Evolutionary conservation across 257 asterid genomes (phyloP).

Genomic region (Pogostemon cablin): DNA sequence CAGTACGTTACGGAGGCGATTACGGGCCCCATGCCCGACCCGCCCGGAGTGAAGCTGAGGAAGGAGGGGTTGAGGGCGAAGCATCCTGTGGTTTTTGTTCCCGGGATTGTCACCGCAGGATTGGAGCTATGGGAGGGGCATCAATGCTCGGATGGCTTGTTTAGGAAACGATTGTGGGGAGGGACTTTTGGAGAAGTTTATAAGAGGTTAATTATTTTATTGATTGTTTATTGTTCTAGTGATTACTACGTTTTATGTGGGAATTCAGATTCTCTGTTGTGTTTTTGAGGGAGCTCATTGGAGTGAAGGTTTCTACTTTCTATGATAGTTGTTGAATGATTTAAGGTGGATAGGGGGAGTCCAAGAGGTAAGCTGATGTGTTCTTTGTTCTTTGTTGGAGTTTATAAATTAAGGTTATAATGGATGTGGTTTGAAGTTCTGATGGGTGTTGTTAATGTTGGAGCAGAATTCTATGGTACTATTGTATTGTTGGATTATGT

Average conservation of each 20-base stretch:
- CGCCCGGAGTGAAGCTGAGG: slow-evolving; percentile 74
- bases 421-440: neutral
- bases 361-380: slow-evolving; percentile 13
- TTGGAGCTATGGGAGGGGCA: slow-evolving; percentile 94
- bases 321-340: slow-evolving; percentile 7
- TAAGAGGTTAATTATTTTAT: slow-evolving; percentile 50
- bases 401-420: neutral
- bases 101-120: slow-evolving; percentile 90
- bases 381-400: neutral
- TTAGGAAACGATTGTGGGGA: slow-evolving; percentile 93
- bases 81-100: slow-evolving; percentile 93
- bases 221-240: neutral
- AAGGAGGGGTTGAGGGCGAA: slow-evolving; percentile 72
- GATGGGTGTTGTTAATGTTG: neutral
- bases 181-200: slow-evolving; percentile 89
- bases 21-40: slow-evolving; percentile 83
- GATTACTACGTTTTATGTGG: neutral
- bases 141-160: slow-evolving; percentile 81
- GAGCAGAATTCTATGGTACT: no score
- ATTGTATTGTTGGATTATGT: no score
- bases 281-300: neutral
- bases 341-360: slow-evolving; percentile 6
- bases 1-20: slow-evolving; percentile 77
- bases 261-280: neutral
- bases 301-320: neutral